Evolutionary conservation across 1,284 basidiomycete genomes (phyloP).

Genomic region (Sutorius eximius): DNA sequence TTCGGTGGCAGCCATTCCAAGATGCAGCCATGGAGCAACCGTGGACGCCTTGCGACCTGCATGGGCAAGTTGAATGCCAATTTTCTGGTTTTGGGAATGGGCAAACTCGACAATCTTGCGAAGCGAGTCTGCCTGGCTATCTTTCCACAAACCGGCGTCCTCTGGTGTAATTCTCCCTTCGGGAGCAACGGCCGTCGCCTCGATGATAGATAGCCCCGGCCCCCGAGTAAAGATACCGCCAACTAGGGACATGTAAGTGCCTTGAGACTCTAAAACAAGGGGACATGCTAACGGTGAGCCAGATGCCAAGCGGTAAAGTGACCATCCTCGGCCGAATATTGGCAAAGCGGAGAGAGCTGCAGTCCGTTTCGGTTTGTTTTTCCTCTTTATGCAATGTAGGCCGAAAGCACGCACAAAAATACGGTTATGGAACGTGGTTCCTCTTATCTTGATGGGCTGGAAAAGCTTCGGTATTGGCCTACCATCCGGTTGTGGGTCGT

Average conservation of each 20-base stretch:
- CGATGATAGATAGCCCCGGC: slow-evolving; percentile 55
- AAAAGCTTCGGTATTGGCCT: slow-evolving; percentile 59
- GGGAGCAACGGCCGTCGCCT: slow-evolving; percentile 62
- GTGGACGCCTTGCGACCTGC: slow-evolving; percentile 75
- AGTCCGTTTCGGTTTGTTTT: neutral
- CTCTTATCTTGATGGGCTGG: slow-evolving; percentile 61
- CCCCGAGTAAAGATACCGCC: slow-evolving; percentile 50
- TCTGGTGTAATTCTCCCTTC: slow-evolving; percentile 56
- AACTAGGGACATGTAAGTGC: slow-evolving; percentile 29
- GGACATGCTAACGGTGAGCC: slow-evolving; percentile 42
- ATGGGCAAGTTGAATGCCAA: slow-evolving; percentile 82
- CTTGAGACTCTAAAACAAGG: neutral
- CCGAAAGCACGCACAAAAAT: slow-evolving; percentile 52
- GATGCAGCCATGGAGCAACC: slow-evolving; percentile 56
- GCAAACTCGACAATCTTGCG: slow-evolving; percentile 74
- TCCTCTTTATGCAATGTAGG: neutral
- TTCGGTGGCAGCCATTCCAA: slow-evolving; percentile 39
- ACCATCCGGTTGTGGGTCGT: slow-evolving; percentile 43
- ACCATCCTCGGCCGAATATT: slow-evolving; percentile 64
- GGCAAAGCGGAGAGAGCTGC: slow-evolving; percentile 56
- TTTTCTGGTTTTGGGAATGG: slow-evolving; percentile 66
- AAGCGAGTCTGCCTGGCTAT: slow-evolving; percentile 68
- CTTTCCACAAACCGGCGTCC: slow-evolving; percentile 71
- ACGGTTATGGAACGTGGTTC: slow-evolving; percentile 69
- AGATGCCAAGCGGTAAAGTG: slow-evolving; percentile 52